Conservation (phyloP, 139 green algal species). For the Volvox reticuliferus region DNA sequence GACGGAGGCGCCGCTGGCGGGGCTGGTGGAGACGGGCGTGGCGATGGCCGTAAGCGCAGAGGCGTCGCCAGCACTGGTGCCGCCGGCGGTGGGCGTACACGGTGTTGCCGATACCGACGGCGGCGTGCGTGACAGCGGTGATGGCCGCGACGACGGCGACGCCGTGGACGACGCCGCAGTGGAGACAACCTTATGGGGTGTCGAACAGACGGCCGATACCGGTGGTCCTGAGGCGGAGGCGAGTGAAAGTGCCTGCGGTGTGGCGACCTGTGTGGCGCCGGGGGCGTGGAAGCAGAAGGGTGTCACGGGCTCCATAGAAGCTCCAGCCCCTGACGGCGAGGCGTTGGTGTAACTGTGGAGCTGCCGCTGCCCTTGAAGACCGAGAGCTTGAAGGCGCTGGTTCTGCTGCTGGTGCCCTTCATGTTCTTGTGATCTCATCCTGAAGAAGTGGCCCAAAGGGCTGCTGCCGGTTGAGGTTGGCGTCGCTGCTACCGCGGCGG, state of each 20-base stretch:
- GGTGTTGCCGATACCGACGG: background rate
- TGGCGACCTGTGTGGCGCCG: background rate
- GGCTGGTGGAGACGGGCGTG: background rate
- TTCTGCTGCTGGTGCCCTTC: background rate
- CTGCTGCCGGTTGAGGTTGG: background rate
- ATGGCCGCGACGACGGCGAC: background rate
- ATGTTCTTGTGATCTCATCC: background rate
- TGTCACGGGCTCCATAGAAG: background rate
- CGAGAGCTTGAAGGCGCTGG: background rate
- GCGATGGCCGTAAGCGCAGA: background rate
- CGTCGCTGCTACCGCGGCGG: too few species aligned
- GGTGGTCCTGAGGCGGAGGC: background rate
- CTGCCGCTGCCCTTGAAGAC: background rate
- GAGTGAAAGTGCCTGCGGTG: background rate
- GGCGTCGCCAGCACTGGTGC: background rate
- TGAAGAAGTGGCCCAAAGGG: background rate
- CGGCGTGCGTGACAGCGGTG: slow-evolving; percentile 2
- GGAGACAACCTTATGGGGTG: background rate
- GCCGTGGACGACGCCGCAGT: background rate
- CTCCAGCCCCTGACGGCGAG: background rate
- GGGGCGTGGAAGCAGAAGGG: slow-evolving; percentile 25
- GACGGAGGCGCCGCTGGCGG: background rate
- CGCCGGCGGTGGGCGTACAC: background rate
- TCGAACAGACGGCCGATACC: background rate
- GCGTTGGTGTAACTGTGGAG: background rate